phyloP scores from a whole-genome alignment of 129 eudicot species.

The Saposhnikovia divaricata region DNA sequence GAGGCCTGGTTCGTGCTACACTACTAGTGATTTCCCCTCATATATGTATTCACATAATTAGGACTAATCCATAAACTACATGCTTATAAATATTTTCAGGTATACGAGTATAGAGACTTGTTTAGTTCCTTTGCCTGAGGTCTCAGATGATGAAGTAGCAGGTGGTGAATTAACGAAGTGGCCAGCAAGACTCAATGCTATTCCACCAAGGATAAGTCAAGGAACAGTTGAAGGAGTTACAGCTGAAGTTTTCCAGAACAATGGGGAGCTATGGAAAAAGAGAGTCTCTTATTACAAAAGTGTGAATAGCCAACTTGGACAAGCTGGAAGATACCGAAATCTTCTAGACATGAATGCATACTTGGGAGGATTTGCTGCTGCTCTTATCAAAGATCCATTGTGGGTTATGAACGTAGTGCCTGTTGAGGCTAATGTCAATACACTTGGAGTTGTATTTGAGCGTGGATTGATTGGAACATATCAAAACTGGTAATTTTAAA shows the following conservation, averaged over 20 bases:
- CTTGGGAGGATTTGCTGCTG: conserved; percentile 95
- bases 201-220: conserved; percentile 71
- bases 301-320: conserved; percentile 70
- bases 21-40: neutral
- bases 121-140: conserved; percentile 82
- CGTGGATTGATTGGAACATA: conserved; percentile 91
- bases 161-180: conserved; percentile 80
- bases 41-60: neutral
- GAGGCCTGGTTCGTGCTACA: conserved; percentile 53
- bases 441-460: conserved; percentile 78
- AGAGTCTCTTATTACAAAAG: conserved; percentile 71
- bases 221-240: conserved; percentile 55
- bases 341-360: conserved; percentile 86
- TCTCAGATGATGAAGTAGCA: conserved; percentile 39
- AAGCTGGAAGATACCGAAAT: conserved; percentile 72
- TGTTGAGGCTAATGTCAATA: conserved; percentile 72
- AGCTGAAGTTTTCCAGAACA: conserved; percentile 44
- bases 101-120: conserved; percentile 76
- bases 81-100: conserved; percentile 27
- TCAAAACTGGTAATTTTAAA: conserved; percentile 64
- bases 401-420: conserved; percentile 99
- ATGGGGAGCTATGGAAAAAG: conserved; percentile 50
- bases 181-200: conserved; percentile 64
- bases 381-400: conserved; percentile 57
- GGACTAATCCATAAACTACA: neutral